phyloP scores from a whole-genome alignment of 2,329 filamentous ascomycete species.

The Fusarium sp. region DNA sequence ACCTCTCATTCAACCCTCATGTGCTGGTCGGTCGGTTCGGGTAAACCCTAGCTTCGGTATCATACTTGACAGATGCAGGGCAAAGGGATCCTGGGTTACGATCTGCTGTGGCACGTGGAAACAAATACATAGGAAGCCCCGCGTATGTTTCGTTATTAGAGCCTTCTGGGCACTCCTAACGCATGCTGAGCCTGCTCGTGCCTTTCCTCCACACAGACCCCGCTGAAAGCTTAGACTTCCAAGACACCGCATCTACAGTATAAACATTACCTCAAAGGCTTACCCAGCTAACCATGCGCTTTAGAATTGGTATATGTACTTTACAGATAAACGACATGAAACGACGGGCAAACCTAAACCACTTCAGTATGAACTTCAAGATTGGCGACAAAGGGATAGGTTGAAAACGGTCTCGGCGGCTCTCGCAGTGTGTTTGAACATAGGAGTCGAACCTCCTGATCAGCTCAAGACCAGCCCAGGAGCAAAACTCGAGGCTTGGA shows the following conservation, averaged over 20 bases:
- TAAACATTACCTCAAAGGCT: not conserved
- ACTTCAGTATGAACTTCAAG: conserved; percentile 77
- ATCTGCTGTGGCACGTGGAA: conserved; percentile 14
- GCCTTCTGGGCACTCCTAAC: not conserved
- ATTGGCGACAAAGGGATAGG: conserved; percentile 97
- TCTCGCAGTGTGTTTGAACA: conserved; percentile 94
- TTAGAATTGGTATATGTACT: conserved; percentile 99
- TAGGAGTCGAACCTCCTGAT: conserved; percentile 96
- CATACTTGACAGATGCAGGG: conserved; percentile 16
- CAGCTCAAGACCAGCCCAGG: conserved; percentile 96
- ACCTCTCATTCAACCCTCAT: conserved; percentile 32
- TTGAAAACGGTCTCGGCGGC: conserved; percentile 97
- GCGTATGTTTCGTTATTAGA: not conserved
- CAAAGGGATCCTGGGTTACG: not conserved
- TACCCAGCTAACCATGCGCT: conserved; percentile 29
- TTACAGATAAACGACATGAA: conserved; percentile 97
- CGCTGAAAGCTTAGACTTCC: not conserved
- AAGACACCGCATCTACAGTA: not conserved
- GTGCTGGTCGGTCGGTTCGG: conserved; percentile 15
- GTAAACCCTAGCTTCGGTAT: conserved; percentile 55
- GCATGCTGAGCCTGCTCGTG: not conserved
- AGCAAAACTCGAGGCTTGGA: conserved; percentile 96
- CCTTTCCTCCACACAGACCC: not conserved
- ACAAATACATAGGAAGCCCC: not conserved
- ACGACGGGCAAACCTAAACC: conserved; percentile 89